Base-by-base conservation (phyloP, 768 basidiomycete species). In the Kwoniella shandongensis region DNA sequence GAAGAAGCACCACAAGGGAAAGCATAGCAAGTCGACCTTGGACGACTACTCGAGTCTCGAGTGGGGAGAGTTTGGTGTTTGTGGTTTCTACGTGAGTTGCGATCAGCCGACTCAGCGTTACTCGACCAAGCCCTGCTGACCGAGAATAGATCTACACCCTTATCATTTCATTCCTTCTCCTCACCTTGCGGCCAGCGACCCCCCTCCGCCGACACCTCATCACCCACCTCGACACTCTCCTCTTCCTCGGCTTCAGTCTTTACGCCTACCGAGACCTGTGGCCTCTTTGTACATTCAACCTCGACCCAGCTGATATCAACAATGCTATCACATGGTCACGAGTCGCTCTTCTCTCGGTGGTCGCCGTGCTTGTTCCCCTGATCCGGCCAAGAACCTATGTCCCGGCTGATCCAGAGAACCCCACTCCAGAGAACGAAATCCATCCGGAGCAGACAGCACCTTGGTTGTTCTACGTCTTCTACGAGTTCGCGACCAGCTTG, bases 251-350 rank as follows among this genome's bases (percentile, higher is more conserved):
- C 4, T 82, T 83, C 67, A 62, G 63, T 10, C 78, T 84, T 7
- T 86, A 81, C 63, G 74, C 76, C 30, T 85, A 84, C 64, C 81
- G 85, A n/a, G 77, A 79, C 51, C 47, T 87, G 6, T 85, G 79
- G 70, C 86, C 86, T 12, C 66, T 86, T 8, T 75, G 80, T 15
- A 86, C 84, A 0, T 85, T 78, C 71, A 79, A 78, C n/a, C 74
- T 79, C 22, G 32, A 52, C 13, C 83, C 85, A 6, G 58, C 76
- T n/a, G 86, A 88, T 62, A 44, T 67, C 29, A 39, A 63, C 4
- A 63, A 69, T 1, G 66, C 68, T 1, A 55, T 83, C 30, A 70
- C 86, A 18, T 87, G 86, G 85, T 72, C 75, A 3, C 82, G 85
- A 67, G 54, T 85, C 3, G 66, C 58, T n/a, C 47, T 83, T 11